These are phyloP conservation scores for Pseudogymnoascus sp. DNA, from an alignment of 2,329 filamentous ascomycete species.

Conservation along the genomic window DNA sequence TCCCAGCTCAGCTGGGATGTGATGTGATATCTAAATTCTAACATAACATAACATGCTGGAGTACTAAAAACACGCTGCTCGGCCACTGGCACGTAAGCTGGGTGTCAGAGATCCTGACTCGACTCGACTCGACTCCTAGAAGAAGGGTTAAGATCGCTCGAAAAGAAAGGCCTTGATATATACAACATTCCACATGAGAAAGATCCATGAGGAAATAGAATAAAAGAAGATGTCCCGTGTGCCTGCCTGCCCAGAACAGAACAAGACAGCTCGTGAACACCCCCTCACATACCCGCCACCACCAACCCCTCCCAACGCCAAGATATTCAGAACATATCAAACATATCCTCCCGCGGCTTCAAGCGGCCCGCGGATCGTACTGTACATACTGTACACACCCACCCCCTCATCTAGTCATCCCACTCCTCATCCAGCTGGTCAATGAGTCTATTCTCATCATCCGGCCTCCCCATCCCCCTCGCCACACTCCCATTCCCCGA, in stretches of 20 bases:
- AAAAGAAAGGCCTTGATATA: neutral
- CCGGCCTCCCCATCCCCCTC: conserved; percentile 31
- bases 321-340: neutral
- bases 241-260: neutral
- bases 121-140: neutral
- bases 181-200: neutral
- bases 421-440: conserved; percentile 96
- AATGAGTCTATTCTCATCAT: conserved; percentile 89
- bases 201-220: neutral
- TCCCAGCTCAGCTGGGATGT: neutral
- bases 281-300: neutral
- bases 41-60: neutral
- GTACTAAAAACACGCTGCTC: neutral
- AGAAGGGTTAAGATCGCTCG: neutral
- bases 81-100: neutral
- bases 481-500: conserved; percentile 37
- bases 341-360: neutral
- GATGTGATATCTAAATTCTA: neutral
- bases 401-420: conserved; percentile 56
- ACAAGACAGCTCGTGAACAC: neutral
- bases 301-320: neutral
- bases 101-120: neutral
- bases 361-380: neutral
- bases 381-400: neutral
- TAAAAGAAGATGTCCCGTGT: neutral